A percentile compares a stretch with the other conserved stretches of the same genome.
These are phyloP conservation scores for Parathielavia appendiculata DNA, from an alignment of 495 filamentous ascomycete genomes.

Conservation along the genomic window DNA sequence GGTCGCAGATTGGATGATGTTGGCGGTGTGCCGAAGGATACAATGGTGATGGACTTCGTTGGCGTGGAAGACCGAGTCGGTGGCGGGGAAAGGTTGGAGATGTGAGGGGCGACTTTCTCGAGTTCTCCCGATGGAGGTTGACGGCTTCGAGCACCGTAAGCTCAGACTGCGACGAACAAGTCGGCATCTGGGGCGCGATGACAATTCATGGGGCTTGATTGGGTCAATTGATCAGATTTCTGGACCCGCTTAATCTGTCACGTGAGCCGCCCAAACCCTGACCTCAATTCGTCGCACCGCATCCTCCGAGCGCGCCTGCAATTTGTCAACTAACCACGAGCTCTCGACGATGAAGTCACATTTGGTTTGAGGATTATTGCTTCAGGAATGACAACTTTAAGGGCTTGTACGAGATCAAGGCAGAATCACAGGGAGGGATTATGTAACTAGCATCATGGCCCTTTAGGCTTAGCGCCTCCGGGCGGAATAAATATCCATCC, in stretches of 20 bases:
- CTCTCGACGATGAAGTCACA: too few relatives aligned
- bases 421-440: too few relatives aligned
- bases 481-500: too few relatives aligned
- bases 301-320: too few relatives aligned
- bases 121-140: constrained; percentile 25
- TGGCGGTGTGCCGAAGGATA: not conserved
- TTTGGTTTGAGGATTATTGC: too few relatives aligned
- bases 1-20: not conserved
- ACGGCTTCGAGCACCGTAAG: constrained; percentile 19
- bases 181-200: constrained; percentile 31
- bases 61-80: not conserved
- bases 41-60: not conserved
- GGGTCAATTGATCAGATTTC: constrained; percentile 7
- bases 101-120: constrained; percentile 23
- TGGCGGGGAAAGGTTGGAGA: constrained; percentile 19
- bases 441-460: too few relatives aligned
- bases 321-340: too few relatives aligned
- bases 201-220: constrained; percentile 32
- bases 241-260: not conserved
- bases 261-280: not conserved
- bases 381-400: too few relatives aligned
- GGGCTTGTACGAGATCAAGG: too few relatives aligned
- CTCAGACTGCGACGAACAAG: constrained; percentile 15
- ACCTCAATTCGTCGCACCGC: too few relatives aligned
- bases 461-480: too few relatives aligned